Base-by-base conservation (phyloP, 2,329 filamentous ascomycete genomes). In the Aspergillus sclerotialis region DNA sequence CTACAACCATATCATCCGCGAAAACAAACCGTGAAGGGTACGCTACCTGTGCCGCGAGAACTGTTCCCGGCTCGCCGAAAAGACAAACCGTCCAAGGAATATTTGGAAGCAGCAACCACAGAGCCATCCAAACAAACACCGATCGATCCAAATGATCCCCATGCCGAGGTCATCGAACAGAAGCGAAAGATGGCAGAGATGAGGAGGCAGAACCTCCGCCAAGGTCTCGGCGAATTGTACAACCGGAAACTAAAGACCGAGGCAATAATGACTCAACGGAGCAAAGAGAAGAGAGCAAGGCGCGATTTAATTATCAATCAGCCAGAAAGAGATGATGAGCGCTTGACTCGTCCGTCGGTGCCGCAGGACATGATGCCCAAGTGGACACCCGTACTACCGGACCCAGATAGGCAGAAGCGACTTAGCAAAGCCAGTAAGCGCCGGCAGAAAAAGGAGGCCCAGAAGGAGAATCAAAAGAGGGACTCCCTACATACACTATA, bases 401-500 rank as follows among this genome's bases (percentile, higher is more conserved):
- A 90, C 52, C 82, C 82, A 5, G 45, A 69, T 7, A 76, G 82
- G 23, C 75, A 78, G 52, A 57, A 64, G 36, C 70, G 73, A 9
- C 38, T 69, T 35, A 71, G 73, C n/a, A 59, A 65, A 17, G 56
- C 61, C 24, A 45, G 42, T 15, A 49, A 56, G 40, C 55, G 61
- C 36, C 34, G 69, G 37, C 54, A 64, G 32, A 62, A 65, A 10
- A 58, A 72, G 27, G 58, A 69, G 19, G 64, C 61, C 7, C 58
- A 66, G 34, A 78, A 79, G 55, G 68, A 70, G 28, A 71, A 79
- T 38, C 69, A 72, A 34, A 76, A 83, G 32, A 72, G 76, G 40
- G 78, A 90, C 45, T 75, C 81, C 11, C 65, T 98, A 18, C 86
- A 94, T 63, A 80, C 85, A 38, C 74, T 98, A 9, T 98, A 98